Base-by-base conservation (phyloP, 1,284 basidiomycete genomes). In the Sphagnurus paluster region DNA sequence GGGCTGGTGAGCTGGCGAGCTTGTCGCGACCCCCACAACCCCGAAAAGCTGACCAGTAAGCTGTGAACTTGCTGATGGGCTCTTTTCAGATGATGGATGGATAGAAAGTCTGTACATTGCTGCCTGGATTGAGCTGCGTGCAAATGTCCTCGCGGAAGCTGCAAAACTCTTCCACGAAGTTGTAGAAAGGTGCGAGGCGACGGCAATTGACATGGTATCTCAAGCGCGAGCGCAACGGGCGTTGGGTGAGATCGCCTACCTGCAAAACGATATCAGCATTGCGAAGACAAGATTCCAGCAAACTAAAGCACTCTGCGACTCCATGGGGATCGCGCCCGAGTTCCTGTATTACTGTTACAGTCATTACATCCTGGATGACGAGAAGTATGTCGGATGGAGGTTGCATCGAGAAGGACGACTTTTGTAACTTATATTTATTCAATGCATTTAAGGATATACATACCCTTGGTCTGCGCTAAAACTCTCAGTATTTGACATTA, bases 171-270 rank as follows among this genome's bases (percentile, higher is more conserved):
- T 48, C 35, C 16, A 14, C 16, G 20, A 44, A 5, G 21, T 25
- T 20, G 19, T 42, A 6, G 46, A 48, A 4, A 24, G 20, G 16
- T 51, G 42, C 39, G 14, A 41, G 17, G 30, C 34, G 5, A 10
- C n/a, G n/a, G n/a, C n/a, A n/a, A n/a, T n/a, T n/a, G n/a, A n/a
- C n/a, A n/a, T n/a, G n/a, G n/a, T n/a, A n/a, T n/a, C n/a, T n/a
- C n/a, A n/a, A n/a, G 42, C 46, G 5, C 39, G 24, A 14, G 35
- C 49, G 8, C 11, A 36, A 26, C 39, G 49, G 9, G 49, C 35
- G 1, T 39, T 51, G 10, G 49, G 49, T 9, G 49, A 51, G 30
- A 44, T 51, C 6, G 45, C 45, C 3, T 5, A 44, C 11, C 8
- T 42, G 1, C 14, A 26, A 11, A 29, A 43, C 6, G 49, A 51